Evolutionary conservation across 768 basidiomycete genomes (phyloP).

Genomic region (Suillus subalutaceus): DNA sequence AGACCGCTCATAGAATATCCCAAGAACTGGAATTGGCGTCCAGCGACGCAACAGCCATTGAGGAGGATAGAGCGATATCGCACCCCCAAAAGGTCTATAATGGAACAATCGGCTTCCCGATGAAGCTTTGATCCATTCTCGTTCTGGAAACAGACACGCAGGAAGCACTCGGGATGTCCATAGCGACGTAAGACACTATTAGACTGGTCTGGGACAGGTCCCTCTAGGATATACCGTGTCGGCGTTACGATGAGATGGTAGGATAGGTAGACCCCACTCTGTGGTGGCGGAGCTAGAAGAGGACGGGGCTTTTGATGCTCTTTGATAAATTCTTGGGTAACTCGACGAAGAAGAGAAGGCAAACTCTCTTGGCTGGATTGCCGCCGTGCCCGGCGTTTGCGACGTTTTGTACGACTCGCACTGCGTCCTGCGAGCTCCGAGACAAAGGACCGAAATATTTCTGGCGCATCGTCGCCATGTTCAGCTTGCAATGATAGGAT

Average conservation of each 20-base stretch:
- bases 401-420: not conserved
- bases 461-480: conserved; percentile 20
- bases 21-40: conserved; percentile 47
- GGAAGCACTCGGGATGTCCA: conserved; percentile 42
- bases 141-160: conserved; percentile 53
- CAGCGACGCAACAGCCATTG: conserved; percentile 42
- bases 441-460: conserved; percentile 29
- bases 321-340: conserved; percentile 21
- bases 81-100: conserved; percentile 30
- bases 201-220: conserved; percentile 40
- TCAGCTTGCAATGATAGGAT: conserved; percentile 24
- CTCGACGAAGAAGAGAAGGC: conserved; percentile 21
- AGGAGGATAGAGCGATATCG: conserved; percentile 39
- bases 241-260: conserved; percentile 46
- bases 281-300: conserved; percentile 25
- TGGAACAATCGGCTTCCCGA: conserved; percentile 29
- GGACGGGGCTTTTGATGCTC: conserved; percentile 27
- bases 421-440: conserved; percentile 21
- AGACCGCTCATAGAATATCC: conserved; percentile 59
- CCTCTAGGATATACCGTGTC: conserved; percentile 40
- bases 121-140: conserved; percentile 43
- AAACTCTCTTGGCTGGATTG: conserved; percentile 9
- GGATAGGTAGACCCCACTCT: conserved; percentile 29
- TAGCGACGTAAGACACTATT: conserved; percentile 45
- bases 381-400: not conserved